phyloP scores from a whole-genome alignment of 768 basidiomycete genomes.

The Boletus subcaerulescens region DNA sequence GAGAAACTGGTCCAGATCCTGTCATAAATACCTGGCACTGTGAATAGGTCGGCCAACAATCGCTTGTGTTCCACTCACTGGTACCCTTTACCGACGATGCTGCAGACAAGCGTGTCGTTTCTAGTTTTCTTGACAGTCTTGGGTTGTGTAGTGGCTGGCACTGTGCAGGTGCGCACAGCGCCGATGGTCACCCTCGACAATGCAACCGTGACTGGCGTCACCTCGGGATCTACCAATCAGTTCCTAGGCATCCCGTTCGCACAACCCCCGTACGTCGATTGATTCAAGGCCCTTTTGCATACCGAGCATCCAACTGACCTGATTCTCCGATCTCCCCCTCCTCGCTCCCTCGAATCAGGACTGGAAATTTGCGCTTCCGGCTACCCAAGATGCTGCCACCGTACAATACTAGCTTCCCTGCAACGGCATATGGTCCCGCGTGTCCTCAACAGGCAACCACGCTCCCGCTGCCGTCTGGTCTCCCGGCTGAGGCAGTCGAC shows the following conservation, averaged over 20 bases:
- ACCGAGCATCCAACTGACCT: no score
- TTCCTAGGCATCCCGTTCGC: constrained; percentile 45
- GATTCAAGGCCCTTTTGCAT: no score
- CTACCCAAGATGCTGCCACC: constrained; percentile 4
- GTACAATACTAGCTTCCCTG: constrained; percentile 7
- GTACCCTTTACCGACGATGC: neutral
- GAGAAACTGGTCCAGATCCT: no score
- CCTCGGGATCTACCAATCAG: constrained; percentile 19
- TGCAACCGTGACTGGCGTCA: constrained; percentile 28
- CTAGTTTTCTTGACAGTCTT: neutral
- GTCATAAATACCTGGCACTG: no score
- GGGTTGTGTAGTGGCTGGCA: neutral
- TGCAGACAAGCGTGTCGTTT: neutral
- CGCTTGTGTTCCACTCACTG: no score
- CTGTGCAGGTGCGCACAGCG: neutral
- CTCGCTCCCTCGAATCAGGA: constrained; percentile 13
- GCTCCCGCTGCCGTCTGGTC: constrained; percentile 11
- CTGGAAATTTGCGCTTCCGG: constrained; percentile 35
- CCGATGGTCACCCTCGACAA: constrained; percentile 29
- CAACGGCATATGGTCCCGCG: constrained; percentile 3
- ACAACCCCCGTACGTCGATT: constrained; percentile 33
- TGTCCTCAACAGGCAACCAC: constrained; percentile 6
- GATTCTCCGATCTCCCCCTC: no score
- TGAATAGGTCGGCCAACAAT: no score
- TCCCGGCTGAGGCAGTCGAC: constrained; percentile 16